Percentiles rank a stretch among this genome's conserved stretches.
Conservation (phyloP, 306 rosid species). For the Glycine soja region DNA sequence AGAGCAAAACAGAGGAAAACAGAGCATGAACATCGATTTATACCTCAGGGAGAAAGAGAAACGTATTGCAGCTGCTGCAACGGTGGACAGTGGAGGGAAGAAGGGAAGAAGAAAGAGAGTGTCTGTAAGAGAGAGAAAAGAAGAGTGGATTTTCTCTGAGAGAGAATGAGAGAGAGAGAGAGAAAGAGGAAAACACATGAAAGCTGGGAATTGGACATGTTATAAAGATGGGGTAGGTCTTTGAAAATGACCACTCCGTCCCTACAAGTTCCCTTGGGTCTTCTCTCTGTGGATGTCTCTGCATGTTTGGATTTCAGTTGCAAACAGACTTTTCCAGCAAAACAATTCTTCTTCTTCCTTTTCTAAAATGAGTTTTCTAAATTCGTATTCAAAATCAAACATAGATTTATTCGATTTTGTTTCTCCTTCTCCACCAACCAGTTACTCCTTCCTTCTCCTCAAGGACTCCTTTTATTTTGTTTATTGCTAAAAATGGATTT, state of each 20-base stretch:
- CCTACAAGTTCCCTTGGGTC: background rate
- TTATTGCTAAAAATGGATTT: too few relatives aligned
- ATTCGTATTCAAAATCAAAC: too few relatives aligned
- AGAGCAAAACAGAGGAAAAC: too few relatives aligned
- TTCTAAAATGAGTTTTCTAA: too few relatives aligned
- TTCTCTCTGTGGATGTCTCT: too few relatives aligned
- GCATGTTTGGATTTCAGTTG: too few relatives aligned
- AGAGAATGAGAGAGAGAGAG: background rate
- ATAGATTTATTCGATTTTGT: too few relatives aligned
- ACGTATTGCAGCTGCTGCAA: background rate
- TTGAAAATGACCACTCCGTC: constrained; percentile 64
- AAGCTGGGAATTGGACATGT: background rate
- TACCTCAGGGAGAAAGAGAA: constrained; percentile 29
- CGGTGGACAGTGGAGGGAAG: background rate
- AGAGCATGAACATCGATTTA: background rate
- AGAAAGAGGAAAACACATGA: constrained; percentile 33
- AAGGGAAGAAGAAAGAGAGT: background rate
- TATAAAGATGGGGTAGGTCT: constrained; percentile 57
- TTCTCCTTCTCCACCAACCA: background rate
- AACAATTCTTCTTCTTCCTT: too few relatives aligned
- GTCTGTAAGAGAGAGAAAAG: background rate
- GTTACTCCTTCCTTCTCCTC: constrained; percentile 22
- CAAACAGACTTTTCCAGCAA: too few relatives aligned
- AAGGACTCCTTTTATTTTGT: too few relatives aligned
- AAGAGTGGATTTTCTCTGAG: background rate